Evolutionary conservation across 2,329 filamentous ascomycete species (phyloP), one percentile per base, ranked within the genome.

Genomic region (Colletotrichum melonis): DNA sequence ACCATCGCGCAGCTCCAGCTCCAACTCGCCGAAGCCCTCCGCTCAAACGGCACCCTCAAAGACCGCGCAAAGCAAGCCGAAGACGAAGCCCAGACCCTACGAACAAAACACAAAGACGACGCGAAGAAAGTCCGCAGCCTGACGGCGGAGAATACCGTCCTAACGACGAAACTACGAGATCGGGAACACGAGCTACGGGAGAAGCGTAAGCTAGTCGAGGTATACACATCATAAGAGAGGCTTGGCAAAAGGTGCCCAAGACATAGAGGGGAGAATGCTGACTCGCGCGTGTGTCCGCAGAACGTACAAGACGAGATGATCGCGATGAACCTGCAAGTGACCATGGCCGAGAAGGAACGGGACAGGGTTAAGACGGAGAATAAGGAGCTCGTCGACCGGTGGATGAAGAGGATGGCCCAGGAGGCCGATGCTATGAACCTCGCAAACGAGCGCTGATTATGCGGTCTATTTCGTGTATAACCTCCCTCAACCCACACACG

Each of bases 231-330:
- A 2, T 26, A 35, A 14, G 14, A 4, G 12, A 49, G 9, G 22
- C 42, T 19, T n/a, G 3, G 8, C 6, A 5, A 42, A 38, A 38
- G 24, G 11, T 11, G 19, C 24, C 14, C 8, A 38, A 9, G 28
- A 9, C 12, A 26, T 30, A 32, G 8, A 11, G 3, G 30, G 52
- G 38, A 16, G 60, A 12, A 14, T 19, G 57, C 68, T 72, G 59
- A 74, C 69, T 59, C 14, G 52, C 14, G 35, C 4, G 35, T 38
- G 30, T 8, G 24, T 46, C 42, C 24, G 16, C 78, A 93, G 89
- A 90, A 96, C 78, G 92, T 98, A 66, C 96, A 98, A 84, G 95
- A 98, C 82, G 97, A 99, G 82, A 92, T 98, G 83, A 92, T 97
- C 63, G 92, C 94, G 1, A 84, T 98, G 59, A 95, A 95, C 77